phyloP scores from a whole-genome alignment of 2,329 filamentous ascomycete genomes.

The Calonectria pteridis region DNA sequence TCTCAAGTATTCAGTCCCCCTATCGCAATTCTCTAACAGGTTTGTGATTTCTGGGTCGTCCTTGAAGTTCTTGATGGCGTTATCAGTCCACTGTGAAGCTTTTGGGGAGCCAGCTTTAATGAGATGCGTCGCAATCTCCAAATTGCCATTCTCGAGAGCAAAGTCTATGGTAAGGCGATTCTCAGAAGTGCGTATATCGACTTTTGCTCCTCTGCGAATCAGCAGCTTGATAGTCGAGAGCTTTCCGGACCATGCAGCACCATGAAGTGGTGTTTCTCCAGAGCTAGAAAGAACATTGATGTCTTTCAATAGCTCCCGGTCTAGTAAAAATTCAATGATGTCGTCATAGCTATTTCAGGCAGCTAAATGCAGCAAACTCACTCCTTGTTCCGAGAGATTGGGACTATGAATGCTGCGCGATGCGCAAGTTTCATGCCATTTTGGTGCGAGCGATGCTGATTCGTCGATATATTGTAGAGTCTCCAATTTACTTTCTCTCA shows the following conservation, averaged over 20 bases:
- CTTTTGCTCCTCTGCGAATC: background rate
- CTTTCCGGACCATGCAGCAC: background rate
- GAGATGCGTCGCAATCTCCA: too few relatives aligned
- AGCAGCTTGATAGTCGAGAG: background rate
- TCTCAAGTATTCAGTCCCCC: too few relatives aligned
- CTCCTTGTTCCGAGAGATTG: background rate
- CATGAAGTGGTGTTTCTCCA: slow-evolving; percentile 13
- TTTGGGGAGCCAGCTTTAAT: too few relatives aligned
- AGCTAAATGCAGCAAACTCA: slow-evolving; percentile 10
- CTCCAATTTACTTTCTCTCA: accelerated
- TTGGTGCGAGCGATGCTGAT: background rate
- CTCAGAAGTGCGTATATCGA: background rate
- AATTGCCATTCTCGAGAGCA: too few relatives aligned
- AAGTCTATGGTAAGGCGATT: too few relatives aligned
- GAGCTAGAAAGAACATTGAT: background rate
- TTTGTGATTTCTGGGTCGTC: too few relatives aligned
- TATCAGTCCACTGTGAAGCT: too few relatives aligned
- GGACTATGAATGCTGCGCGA: accelerated
- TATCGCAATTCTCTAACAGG: too few relatives aligned
- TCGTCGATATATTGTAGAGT: background rate
- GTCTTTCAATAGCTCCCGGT: background rate
- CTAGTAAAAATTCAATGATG: background rate
- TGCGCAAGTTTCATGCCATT: background rate
- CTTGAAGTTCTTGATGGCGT: too few relatives aligned
- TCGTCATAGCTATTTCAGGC: background rate